Percentiles rank a stretch among this genome's conserved stretches.
phyloP scores from a whole-genome alignment of 108 stramenopile genomes.

The Conticribra weissflogii region DNA sequence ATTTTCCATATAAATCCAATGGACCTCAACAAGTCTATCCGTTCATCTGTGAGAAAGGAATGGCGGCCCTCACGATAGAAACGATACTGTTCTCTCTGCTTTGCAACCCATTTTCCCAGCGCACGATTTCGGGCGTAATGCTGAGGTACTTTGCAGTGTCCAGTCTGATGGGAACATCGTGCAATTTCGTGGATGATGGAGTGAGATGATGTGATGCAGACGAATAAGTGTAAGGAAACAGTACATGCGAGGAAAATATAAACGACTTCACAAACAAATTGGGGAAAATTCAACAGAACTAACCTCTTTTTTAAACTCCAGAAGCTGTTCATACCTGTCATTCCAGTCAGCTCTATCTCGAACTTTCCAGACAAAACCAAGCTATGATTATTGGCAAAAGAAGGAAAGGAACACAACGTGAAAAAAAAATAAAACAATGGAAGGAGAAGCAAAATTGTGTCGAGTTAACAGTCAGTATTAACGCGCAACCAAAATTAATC shows the following conservation, averaged over 20 bases:
- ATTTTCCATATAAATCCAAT: slow-evolving; percentile 70
- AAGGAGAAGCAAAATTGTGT: too few species aligned
- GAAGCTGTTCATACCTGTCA: slow-evolving; percentile 60
- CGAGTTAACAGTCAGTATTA: too few species aligned
- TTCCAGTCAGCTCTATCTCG: slow-evolving; percentile 75
- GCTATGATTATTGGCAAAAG: too few species aligned
- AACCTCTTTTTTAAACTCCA: slow-evolving; percentile 62
- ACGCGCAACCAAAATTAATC: too few species aligned
- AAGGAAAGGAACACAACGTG: too few species aligned
- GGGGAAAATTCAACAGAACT: too few species aligned
- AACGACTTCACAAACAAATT: too few species aligned
- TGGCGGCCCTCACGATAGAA: slow-evolving; percentile 61
- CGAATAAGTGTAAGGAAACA: too few species aligned
- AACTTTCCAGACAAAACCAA: slow-evolving; percentile 80
- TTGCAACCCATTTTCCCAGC: slow-evolving; percentile 84
- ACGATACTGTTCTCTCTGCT: slow-evolving; percentile 76
- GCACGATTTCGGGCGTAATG: slow-evolving; percentile 60
- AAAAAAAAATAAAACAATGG: too few species aligned
- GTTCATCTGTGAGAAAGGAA: slow-evolving; percentile 79
- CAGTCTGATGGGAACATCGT: slow-evolving; percentile 12
- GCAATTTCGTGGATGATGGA: slow-evolving; percentile 4
- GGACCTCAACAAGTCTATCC: slow-evolving; percentile 63
- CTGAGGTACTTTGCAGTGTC: slow-evolving; percentile 65
- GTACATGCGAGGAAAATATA: not conserved
- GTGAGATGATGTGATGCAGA: too few species aligned